Evolutionary conservation across 2,329 filamentous ascomycete genomes (phyloP), one percentile per base, ranked within the genome.

Genomic region (Botrytis fabae): DNA sequence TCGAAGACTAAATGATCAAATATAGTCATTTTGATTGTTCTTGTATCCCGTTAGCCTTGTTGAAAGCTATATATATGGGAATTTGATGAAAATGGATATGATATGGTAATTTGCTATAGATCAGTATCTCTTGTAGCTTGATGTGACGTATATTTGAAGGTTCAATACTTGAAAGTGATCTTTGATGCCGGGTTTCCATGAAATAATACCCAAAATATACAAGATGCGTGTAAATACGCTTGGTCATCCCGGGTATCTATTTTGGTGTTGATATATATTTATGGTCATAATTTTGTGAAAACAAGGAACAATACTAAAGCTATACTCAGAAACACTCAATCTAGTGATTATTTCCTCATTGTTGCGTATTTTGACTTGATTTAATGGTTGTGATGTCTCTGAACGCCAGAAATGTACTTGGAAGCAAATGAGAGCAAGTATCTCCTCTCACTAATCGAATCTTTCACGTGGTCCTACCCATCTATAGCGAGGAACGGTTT

Each of bases 131-230:
- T 14, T n/a, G 25, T 4, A 51, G 22, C 46, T 25, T 14, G 46
- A 51, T 25, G 5, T n/a, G 22, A 51, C 22, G 10, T 51, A 12
- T 51, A n/a, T 51, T 14, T 51, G 10, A 25, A 22, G 1, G 4
- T 14, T 25, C 4, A 5, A 25, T 51, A 4, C 5, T 51, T 12
- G 22, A 51, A 51, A 1, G 14, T 14, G 22, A 25, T 51, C 1
- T 51, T 6, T n/a, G 22, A 51, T 51, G 12, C 46, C 22, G 14
- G 5, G 14, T 2, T 51, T n/a, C 0, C 10, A 5, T 14, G 1
- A 4, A 5, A 6, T 51, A 6, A 25, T 4, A 51, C 22, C 25
- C 4, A 14, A 14, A 1, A 4, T 0, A 2, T 12, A 0, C 12
- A 48, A 1, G 4, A n/a, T 51, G 22, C 22, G 46, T 48, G 46